Conservation (phyloP, 163 green algal genomes). For the Scenedesmus sp. region DNA sequence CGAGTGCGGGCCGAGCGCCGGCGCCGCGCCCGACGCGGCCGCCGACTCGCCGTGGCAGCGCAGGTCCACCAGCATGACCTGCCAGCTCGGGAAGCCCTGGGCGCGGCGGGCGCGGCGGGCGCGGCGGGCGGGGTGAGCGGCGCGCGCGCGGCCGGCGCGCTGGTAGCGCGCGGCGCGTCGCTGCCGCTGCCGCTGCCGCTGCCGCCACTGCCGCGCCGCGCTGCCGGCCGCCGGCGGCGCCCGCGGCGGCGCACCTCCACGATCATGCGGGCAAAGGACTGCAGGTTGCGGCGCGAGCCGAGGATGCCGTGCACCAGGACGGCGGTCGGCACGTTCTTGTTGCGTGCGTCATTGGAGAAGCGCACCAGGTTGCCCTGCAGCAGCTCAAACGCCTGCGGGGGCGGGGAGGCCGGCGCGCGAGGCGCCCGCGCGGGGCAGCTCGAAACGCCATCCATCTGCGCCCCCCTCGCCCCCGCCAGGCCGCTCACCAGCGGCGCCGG, state of each 20-base stretch:
- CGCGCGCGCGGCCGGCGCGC: too few species aligned
- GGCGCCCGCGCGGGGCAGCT: too few species aligned
- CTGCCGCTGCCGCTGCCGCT: too few species aligned
- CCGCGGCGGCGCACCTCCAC: constrained; percentile 66
- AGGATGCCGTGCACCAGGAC: constrained; percentile 97
- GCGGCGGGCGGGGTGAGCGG: too few species aligned
- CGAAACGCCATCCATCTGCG: neutral
- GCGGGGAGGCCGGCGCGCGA: too few species aligned
- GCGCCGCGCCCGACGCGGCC: constrained; percentile 20
- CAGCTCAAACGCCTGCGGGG: constrained; percentile 65
- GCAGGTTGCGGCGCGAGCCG: constrained; percentile 86
- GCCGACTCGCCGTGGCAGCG: constrained; percentile 90
- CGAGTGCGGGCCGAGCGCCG: constrained; percentile 60
- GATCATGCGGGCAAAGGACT: constrained; percentile 82
- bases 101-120: neutral
- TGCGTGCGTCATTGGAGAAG: constrained; percentile 1
- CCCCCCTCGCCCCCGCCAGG: neutral
- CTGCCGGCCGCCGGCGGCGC: too few species aligned
- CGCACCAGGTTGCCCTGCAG: constrained; percentile 74
- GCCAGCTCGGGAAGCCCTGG: constrained; percentile 83
- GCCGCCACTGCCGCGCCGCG: neutral
- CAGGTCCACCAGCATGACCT: constrained; percentile 94
- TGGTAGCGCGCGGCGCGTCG: too few species aligned
- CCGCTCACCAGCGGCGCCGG: constrained; percentile 10
- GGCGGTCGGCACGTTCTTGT: constrained; percentile 72